Evolutionary conservation across 2,329 filamentous ascomycete species (phyloP).

Genomic region (Apiospora kogelbergensis): DNA sequence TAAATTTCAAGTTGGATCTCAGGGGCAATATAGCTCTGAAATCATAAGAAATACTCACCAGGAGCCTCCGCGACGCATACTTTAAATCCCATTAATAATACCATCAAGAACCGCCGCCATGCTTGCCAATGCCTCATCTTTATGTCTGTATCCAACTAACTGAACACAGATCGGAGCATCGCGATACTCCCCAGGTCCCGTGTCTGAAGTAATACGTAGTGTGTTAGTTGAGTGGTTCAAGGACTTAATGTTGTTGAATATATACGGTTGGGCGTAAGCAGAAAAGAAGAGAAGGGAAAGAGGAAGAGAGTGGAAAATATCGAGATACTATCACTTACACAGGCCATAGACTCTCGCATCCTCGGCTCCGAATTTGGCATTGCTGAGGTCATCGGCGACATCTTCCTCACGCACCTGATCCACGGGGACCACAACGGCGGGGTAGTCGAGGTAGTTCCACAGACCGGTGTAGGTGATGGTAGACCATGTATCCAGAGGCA

Average conservation of each 20-base stretch:
- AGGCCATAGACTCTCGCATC: background rate
- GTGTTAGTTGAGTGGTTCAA: background rate
- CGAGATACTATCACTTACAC: background rate
- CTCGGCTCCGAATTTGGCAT: background rate
- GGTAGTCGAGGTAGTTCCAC: conserved; percentile 7
- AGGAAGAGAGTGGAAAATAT: background rate
- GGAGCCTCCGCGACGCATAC: background rate
- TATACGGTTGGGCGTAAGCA: background rate
- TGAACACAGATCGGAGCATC: background rate
- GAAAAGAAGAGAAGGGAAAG: background rate
- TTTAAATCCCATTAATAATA: background rate
- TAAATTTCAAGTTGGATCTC: too few species aligned
- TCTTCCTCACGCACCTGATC: background rate
- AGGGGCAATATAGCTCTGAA: too few species aligned
- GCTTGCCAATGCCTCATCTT: background rate
- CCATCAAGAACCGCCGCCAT: background rate
- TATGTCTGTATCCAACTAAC: background rate
- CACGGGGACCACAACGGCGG: background rate
- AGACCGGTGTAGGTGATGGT: conserved; percentile 4
- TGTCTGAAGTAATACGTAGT: background rate
- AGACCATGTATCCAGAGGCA: background rate
- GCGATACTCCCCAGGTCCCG: background rate
- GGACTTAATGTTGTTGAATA: too few species aligned
- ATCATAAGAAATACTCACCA: too few species aligned
- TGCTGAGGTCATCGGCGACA: background rate